Evolutionary conservation across 139 green algal species (phyloP).

Genomic region (Haematococcus lacustris): DNA sequence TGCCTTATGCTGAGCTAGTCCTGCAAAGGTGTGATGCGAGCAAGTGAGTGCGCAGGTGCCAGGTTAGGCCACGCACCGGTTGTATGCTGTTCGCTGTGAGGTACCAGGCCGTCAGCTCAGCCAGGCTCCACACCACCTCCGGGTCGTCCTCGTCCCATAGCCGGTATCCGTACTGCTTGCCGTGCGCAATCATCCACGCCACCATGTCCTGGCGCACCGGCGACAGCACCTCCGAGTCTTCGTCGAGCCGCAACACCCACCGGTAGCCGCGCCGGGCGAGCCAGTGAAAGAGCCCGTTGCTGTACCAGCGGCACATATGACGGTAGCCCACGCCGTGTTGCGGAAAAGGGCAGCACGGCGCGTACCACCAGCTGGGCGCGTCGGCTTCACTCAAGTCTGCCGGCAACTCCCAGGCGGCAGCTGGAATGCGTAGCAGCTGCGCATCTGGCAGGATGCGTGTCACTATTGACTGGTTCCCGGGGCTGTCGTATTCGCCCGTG

Average conservation of each 20-base stretch:
- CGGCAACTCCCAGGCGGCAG: not conserved
- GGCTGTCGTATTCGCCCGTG: slow-evolving; percentile 1
- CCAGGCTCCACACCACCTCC: slow-evolving; percentile 5
- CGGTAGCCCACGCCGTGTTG: slow-evolving; percentile 1
- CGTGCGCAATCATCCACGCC: slow-evolving; percentile 3
- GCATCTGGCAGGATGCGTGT: not conserved
- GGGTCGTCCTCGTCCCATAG: slow-evolving; percentile 7
- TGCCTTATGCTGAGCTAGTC: no score
- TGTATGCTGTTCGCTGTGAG: slow-evolving; percentile 2
- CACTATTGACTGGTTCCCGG: not conserved
- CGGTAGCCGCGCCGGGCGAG: not conserved
- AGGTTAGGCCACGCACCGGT: slow-evolving; percentile 10
- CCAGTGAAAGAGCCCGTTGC: slow-evolving; percentile 5
- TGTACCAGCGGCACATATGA: slow-evolving; percentile 15
- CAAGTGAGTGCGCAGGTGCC: no score
- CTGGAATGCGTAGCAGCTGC: not conserved
- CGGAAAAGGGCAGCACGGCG: slow-evolving; percentile 1
- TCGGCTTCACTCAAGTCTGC: not conserved
- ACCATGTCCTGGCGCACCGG: not conserved
- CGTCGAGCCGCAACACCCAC: slow-evolving; percentile 12
- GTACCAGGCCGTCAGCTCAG: slow-evolving; percentile 13
- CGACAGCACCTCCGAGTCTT: slow-evolving; percentile 6
- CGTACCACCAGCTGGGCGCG: slow-evolving; percentile 1
- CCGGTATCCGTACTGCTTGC: slow-evolving; percentile 10
- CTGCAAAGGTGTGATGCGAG: no score